Percentiles rank a stretch among this genome's conserved stretches.
Evolutionary conservation across 495 filamentous ascomycete species (phyloP).

Genomic region (Penicillium odoratum): DNA sequence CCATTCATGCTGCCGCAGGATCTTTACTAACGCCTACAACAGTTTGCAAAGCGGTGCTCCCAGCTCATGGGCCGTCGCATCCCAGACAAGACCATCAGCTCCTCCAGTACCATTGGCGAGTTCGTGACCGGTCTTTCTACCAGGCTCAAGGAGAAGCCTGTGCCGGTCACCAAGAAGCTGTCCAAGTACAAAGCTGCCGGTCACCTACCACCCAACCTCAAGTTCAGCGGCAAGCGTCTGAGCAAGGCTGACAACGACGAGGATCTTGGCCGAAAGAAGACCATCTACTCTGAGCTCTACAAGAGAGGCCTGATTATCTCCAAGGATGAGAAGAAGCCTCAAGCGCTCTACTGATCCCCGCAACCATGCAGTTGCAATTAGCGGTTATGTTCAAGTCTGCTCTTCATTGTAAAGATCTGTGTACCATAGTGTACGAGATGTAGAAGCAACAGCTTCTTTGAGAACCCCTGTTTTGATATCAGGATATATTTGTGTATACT

Average conservation of each 20-base stretch:
- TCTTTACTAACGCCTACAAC: not conserved
- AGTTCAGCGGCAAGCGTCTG: constrained; percentile 57
- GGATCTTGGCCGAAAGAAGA: constrained; percentile 78
- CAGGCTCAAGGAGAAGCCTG: constrained; percentile 24
- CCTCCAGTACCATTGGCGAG: constrained; percentile 52
- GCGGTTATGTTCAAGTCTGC: not conserved
- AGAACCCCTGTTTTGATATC: constrained; percentile 13
- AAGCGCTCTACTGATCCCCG: not conserved
- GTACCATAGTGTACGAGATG: not conserved
- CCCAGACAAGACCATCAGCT: constrained; percentile 62
- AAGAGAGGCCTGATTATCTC: constrained; percentile 51
- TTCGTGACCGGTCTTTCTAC: constrained; percentile 44
- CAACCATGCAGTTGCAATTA: not conserved
- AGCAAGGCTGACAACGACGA: constrained; percentile 70
- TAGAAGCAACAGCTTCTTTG: constrained; percentile 14
- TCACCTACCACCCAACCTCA: constrained; percentile 65
- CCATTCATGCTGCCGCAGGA: not conserved
- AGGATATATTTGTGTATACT: constrained; percentile 30
- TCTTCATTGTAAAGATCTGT: constrained; percentile 11
- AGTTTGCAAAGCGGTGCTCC: constrained; percentile 76
- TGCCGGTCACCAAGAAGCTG: constrained; percentile 39
- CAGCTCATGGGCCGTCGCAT: constrained; percentile 74
- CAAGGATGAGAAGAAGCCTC: constrained; percentile 1
- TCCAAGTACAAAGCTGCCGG: constrained; percentile 37
- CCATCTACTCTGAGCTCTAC: constrained; percentile 72